Conservation (phyloP, 192 early-diverging fungal species). For the Backusella sp. region DNA sequence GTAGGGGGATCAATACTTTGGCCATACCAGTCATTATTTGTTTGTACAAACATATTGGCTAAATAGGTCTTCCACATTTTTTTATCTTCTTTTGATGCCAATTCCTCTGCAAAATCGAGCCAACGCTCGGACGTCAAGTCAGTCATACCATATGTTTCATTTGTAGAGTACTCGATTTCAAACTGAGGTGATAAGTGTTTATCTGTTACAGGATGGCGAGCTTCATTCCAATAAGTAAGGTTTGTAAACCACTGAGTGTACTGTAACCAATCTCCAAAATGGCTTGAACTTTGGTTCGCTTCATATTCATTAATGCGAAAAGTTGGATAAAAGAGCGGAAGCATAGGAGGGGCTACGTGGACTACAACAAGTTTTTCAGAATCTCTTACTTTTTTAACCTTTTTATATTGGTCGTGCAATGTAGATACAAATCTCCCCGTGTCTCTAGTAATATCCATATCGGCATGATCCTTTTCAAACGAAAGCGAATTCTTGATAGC, state of each 20-base stretch:
- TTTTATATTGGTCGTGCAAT: conserved; percentile 19
- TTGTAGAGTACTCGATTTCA: conserved; percentile 48
- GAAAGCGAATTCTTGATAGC: conserved; percentile 3
- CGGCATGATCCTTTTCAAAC: neutral
- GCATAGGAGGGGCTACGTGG: conserved; percentile 57
- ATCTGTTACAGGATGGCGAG: neutral
- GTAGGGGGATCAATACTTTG: conserved; percentile 5
- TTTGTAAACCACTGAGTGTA: conserved; percentile 47
- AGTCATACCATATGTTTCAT: conserved; percentile 44
- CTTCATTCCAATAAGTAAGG: conserved; percentile 39
- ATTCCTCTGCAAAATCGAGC: conserved; percentile 40
- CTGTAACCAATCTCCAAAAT: conserved; percentile 34
- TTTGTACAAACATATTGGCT: conserved; percentile 37
- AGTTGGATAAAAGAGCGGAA: conserved; percentile 62
- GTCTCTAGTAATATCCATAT: conserved; percentile 9
- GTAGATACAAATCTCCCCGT: neutral
- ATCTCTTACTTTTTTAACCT: neutral
- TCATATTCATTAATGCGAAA: conserved; percentile 63
- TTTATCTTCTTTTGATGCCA: conserved; percentile 23
- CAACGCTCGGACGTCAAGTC: conserved; percentile 46
- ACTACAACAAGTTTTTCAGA: conserved; percentile 8
- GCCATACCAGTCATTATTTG: conserved; percentile 14
- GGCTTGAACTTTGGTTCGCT: neutral
- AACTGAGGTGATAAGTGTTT: conserved; percentile 30
- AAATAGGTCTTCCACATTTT: conserved; percentile 31